Evolutionary conservation across 768 basidiomycete species (phyloP).

Genomic region (Kwoniella dejecticola): DNA sequence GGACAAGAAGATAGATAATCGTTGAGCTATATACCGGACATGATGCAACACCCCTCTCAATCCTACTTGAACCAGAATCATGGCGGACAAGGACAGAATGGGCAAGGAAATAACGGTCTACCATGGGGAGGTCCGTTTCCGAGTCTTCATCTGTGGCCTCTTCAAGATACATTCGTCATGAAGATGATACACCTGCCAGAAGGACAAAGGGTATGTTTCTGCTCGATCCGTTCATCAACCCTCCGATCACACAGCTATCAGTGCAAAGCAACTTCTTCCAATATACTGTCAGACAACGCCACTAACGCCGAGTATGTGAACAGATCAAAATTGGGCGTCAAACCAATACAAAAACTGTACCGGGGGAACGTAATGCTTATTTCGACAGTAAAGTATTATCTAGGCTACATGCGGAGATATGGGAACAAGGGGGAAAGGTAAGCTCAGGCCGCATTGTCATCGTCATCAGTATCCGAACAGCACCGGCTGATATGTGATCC

Average conservation of each 20-base stretch:
- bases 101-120: not conserved
- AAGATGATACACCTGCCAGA: conserved; percentile 71
- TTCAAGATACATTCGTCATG: conserved; percentile 91
- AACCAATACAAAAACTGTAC: conserved; percentile 92
- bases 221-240: not conserved
- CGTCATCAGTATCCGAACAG: not conserved
- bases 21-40: not conserved
- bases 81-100: conserved; percentile 1
- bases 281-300: too few species aligned
- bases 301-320: not conserved
- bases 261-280: too few species aligned
- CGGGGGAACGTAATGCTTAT: conserved; percentile 87
- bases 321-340: conserved; percentile 85
- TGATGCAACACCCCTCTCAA: conserved; percentile 8
- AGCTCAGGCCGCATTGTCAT: conserved; percentile 22
- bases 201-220: conserved; percentile 35
- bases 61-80: not conserved
- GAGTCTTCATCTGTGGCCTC: conserved; percentile 70
- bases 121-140: conserved; percentile 57
- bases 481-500: not conserved
- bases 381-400: conserved; percentile 95
- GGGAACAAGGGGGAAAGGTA: conserved; percentile 86
- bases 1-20: not conserved
- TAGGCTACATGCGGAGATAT: conserved; percentile 96
- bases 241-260: too few species aligned